Base-by-base conservation (phyloP, 2,329 filamentous ascomycete species). In the Penicillium sp. region DNA sequence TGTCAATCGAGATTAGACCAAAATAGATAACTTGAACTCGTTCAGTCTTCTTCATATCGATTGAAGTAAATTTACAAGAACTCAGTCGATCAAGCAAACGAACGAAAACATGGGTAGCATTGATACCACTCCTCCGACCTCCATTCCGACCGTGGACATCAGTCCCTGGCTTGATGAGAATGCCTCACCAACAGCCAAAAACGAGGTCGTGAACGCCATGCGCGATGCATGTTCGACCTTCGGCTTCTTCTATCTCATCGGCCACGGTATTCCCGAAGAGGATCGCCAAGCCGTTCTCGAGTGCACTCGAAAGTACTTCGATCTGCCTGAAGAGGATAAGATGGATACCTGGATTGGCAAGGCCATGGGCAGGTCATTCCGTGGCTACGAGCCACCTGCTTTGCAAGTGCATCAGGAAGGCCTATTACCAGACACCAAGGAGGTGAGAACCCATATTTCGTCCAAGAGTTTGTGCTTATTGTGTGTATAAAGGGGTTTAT, bases 211-310 rank as follows among this genome's bases (percentile, higher is more conserved):
- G 7, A 32, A 34, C 13, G 42, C 30, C 4, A 45, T 45, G 42
- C 42, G 42, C 14, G 14, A 57, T 18, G 55, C 55, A 23, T 54
- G 47, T 11, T 29, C 34, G 11, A 51, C 40, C 3, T 54, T 41
- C 40, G 70, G 69, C 19, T 72, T 72, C 59, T 71, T 72, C 55
- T 65, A 70, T 45, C 60, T 68, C 2, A 59, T 63, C 32, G 67
- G 67, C 6, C 69, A 71, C 47, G 70, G 70, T 5, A 56, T 72
- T 19, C 54, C 64, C 26, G 16, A 57, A 35, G 32, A 45, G 14
- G 42, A 30, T 7, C 30, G 30, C 18, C 30, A 34, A 2, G 7
- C 30, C 4, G 18, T 32, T 7, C 18, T 45, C 10, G 30, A 45
- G 1, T 45, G 42, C 18, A 32, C 42, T 6, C 30, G 30, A 4